Base-by-base conservation (phyloP, 108 stramenopile species). In the Conticribra weissflogii region DNA sequence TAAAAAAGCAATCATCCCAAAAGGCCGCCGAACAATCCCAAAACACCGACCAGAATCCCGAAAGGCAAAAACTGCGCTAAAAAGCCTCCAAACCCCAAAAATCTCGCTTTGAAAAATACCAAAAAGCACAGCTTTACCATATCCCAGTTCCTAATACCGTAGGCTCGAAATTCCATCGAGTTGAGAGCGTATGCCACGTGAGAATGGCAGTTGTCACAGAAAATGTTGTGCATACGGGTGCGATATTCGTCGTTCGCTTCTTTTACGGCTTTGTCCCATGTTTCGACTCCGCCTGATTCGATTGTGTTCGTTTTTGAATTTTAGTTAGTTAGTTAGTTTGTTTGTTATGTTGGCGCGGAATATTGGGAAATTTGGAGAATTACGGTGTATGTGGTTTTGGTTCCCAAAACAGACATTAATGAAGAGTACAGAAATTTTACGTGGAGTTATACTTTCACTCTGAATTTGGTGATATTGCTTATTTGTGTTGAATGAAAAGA, bases 191-290 rank as follows among this genome's bases (percentile, higher is more conserved):
- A 77, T 15, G 96, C 97, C 3, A 98, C 98, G 63, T 99, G 99
- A 22, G 93, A 95, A 69, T 99, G 99, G 58, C 99, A 99, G 72
- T 98, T 98, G 76, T 99, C 97, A 70, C 97, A 97, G 56, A 83
- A 96, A 9, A 98, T 80, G 72, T 98, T 98, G 76, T 99, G 99
- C 88, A 98, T 96, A 18, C 99, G 86, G 23, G 72, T 71, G 5
- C 77, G 64, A 60, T 99, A 99, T 4, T 91, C 83, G 15, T 71
- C 69, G 56, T 95, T 95, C 2, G 97, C 97, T 62, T 83, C 87
- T 31, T 67, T 34, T 25, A 99, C 83, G 24, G 90, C 87, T 46
- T 81, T 83, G 78, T 99, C 95, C 92, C 93, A 96, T 57, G 78
- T 74, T 64, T 81, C 81, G 17, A 77, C 81, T 24, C 78, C 81